Percentiles rank a stretch among this genome's conserved stretches.
phyloP scores from a whole-genome alignment of 306 rosid species.

The Notholithocarpus densiflorus region DNA sequence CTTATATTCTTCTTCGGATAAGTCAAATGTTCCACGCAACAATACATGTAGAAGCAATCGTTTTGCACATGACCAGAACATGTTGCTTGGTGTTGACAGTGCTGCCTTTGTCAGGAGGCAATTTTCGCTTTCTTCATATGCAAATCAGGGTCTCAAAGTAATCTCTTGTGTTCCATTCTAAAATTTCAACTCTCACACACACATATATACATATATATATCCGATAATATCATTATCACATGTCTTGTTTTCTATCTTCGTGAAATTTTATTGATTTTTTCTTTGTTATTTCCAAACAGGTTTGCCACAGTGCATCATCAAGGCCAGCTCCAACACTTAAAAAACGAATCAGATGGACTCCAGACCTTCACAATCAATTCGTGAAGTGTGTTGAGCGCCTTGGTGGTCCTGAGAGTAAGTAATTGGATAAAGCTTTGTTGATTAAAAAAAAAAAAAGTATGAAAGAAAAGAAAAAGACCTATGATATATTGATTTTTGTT shows the following conservation, averaged over 20 bases:
- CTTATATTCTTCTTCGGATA: conserved; percentile 31
- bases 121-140: neutral
- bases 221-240: too few species aligned
- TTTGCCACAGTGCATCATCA: conserved; percentile 18
- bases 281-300: neutral
- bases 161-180: neutral
- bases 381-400: conserved; percentile 34
- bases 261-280: neutral
- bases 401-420: conserved; percentile 48
- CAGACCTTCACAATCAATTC: conserved; percentile 37
- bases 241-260: too few species aligned
- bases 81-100: neutral
- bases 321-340: conserved; percentile 21
- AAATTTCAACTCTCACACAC: neutral
- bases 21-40: neutral
- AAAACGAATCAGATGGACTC: conserved; percentile 44
- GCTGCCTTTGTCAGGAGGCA: neutral
- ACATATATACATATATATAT: too few species aligned
- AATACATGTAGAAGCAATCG: too few species aligned
- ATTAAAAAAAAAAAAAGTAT: neutral
- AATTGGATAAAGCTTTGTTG: neutral
- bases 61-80: too few species aligned
- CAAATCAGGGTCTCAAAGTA: neutral
- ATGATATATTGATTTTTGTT: neutral
- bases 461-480: neutral